These are phyloP conservation scores for Neofusicoccum sp. DNA, from an alignment of 2,329 filamentous ascomycete species.

Conservation along the genomic window DNA sequence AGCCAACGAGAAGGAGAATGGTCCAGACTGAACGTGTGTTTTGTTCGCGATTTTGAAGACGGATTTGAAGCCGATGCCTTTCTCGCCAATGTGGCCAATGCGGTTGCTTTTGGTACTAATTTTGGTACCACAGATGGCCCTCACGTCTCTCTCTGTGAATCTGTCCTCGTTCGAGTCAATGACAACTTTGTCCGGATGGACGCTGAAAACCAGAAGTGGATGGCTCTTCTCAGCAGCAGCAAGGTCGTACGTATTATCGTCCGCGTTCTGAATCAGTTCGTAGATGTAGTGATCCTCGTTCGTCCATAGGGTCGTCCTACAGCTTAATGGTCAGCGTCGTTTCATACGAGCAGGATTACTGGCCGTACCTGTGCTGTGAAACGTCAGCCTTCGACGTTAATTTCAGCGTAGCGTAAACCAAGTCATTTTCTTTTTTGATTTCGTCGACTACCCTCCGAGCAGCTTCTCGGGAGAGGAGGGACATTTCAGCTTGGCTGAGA, in stretches of 20 bases:
- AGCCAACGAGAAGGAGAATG: conserved; percentile 38
- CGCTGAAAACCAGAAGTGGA: conserved; percentile 25
- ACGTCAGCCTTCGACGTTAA: too few species aligned
- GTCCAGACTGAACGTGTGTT: conserved; percentile 41
- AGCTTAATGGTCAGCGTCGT: too few species aligned
- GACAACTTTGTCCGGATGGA: conserved; percentile 33
- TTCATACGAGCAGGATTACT: neutral
- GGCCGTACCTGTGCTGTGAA: too few species aligned
- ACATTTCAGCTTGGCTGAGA: too few species aligned
- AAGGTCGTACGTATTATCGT: conserved; percentile 33
- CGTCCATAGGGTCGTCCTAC: neutral
- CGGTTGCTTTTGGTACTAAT: conserved; percentile 42
- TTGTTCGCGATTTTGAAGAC: conserved; percentile 36
- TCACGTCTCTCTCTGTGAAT: conserved; percentile 35
- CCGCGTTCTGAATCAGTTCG: conserved; percentile 44
- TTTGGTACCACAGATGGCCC: conserved; percentile 48
- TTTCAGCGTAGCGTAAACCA: too few species aligned
- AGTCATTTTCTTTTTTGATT: too few species aligned
- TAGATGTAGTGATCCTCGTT: conserved; percentile 29
- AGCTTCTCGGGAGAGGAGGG: too few species aligned
- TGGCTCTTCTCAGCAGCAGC: conserved; percentile 3
- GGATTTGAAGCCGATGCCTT: conserved; percentile 39
- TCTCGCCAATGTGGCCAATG: conserved; percentile 32
- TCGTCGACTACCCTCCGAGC: too few species aligned
- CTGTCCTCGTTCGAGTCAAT: conserved; percentile 29